Conservation (phyloP, 2,329 filamentous ascomycete genomes). For the Pestalotiopsis sp. region DNA sequence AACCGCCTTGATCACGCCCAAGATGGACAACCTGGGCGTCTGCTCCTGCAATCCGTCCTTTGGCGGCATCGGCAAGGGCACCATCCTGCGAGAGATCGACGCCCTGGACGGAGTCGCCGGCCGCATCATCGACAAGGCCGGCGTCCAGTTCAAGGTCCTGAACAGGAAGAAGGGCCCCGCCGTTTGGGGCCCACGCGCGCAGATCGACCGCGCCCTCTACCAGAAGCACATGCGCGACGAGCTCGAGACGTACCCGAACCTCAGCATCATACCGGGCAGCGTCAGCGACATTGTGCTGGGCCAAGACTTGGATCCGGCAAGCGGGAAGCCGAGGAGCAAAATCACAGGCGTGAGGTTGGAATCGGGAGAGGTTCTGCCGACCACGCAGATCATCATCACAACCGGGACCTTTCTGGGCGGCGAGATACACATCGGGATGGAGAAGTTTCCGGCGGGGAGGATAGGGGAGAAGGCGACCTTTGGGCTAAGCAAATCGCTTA, state of each 20-base stretch:
- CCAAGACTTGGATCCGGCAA: slow-evolving; percentile 46
- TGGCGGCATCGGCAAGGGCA: slow-evolving; percentile 97
- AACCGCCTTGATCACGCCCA: slow-evolving; percentile 88
- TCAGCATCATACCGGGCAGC: slow-evolving; percentile 80
- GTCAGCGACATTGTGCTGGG: slow-evolving; percentile 88
- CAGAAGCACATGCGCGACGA: slow-evolving; percentile 89
- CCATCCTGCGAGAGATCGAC: slow-evolving; percentile 92
- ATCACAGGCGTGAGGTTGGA: slow-evolving; percentile 87
- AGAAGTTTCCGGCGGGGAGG: slow-evolving; percentile 81
- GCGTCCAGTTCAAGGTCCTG: slow-evolving; percentile 88
- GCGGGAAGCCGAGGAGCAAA: slow-evolving; percentile 58
- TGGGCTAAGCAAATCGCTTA: slow-evolving; percentile 86
- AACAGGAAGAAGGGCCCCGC: slow-evolving; percentile 91
- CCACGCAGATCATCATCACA: slow-evolving; percentile 85
- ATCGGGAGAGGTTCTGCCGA: slow-evolving; percentile 79
- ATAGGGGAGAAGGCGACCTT: slow-evolving; percentile 94
- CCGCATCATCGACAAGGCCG: slow-evolving; percentile 87
- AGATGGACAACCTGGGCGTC: slow-evolving; percentile 83
- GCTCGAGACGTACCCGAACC: slow-evolving; percentile 72
- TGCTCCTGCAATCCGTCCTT: slow-evolving; percentile 98
- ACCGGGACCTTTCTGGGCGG: slow-evolving; percentile 94
- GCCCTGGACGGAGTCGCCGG: slow-evolving; percentile 89
- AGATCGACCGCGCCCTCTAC: slow-evolving; percentile 91
- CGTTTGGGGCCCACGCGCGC: slow-evolving; percentile 94
- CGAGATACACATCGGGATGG: slow-evolving; percentile 92